Conservation (phyloP, 768 basidiomycete species). For the Russula emetica region DNA sequence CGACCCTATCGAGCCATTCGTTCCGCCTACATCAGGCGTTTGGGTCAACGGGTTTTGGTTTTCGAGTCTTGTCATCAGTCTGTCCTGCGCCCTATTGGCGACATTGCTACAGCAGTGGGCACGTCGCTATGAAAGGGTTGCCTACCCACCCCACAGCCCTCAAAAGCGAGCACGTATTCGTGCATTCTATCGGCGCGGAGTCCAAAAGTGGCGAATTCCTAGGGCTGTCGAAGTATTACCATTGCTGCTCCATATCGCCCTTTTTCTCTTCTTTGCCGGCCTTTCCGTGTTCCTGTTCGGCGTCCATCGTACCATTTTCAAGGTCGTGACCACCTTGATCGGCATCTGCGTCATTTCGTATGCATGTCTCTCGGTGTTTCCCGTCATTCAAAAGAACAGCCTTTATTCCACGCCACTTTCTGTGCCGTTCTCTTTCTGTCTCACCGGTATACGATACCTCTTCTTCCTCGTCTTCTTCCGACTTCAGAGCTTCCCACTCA, state of each 20-base stretch:
- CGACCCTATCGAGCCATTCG: constrained; percentile 15
- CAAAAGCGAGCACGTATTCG: constrained; percentile 40
- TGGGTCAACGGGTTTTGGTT: constrained; percentile 45
- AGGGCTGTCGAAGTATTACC: constrained; percentile 44
- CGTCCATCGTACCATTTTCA: constrained; percentile 26
- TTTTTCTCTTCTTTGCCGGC: constrained; percentile 51
- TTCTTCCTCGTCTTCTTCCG: no score
- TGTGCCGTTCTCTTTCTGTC: not conserved
- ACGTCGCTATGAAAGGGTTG: constrained; percentile 35
- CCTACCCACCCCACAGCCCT: constrained; percentile 31
- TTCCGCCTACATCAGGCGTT: constrained; percentile 33
- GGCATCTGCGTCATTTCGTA: constrained; percentile 24
- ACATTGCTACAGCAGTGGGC: constrained; percentile 51
- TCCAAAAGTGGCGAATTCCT: constrained; percentile 38
- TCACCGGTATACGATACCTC: not conserved
- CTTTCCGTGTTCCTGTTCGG: constrained; percentile 44
- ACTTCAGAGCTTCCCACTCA: no score
- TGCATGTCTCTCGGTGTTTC: constrained; percentile 19
- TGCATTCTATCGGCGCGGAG: constrained; percentile 37
- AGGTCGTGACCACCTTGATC: constrained; percentile 12
- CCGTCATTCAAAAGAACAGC: constrained; percentile 9
- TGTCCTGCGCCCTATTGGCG: constrained; percentile 43
- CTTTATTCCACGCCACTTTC: constrained; percentile 17
- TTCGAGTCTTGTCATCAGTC: constrained; percentile 35
- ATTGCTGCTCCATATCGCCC: constrained; percentile 45